Evolutionary conservation across 441 rosid genomes (phyloP).

Genomic region (Gossypium lobatum): DNA sequence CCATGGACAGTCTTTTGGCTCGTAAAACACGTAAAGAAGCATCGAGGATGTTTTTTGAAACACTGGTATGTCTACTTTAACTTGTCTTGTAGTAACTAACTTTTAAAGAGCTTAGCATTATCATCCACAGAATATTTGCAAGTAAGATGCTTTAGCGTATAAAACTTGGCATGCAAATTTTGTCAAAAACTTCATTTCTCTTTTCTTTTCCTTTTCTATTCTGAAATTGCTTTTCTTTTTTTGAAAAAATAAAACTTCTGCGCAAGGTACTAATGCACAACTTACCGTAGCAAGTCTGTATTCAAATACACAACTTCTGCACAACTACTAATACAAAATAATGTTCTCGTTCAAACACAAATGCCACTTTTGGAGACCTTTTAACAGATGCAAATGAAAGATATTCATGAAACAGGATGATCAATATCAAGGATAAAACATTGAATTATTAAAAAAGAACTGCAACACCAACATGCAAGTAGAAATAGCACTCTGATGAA

Average conservation of each 20-base stretch:
- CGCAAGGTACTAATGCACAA: background rate
- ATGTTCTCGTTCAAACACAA: background rate
- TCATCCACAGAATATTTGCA: background rate
- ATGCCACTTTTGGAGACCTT: background rate
- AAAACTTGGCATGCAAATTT: background rate
- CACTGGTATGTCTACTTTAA: conserved; percentile 58
- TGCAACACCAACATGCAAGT: background rate
- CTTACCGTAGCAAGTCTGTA: background rate
- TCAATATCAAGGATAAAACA: background rate
- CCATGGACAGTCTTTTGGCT: conserved; percentile 60
- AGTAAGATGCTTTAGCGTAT: background rate
- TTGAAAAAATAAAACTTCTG: background rate
- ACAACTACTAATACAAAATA: background rate
- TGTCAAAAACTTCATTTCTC: background rate
- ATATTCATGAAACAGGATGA: background rate
- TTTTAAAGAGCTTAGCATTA: background rate
- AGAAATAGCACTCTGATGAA: background rate
- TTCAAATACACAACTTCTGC: background rate
- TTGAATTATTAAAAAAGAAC: background rate
- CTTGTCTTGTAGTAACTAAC: background rate
- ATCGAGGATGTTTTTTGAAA: conserved; percentile 95
- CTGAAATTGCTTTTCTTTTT: background rate
- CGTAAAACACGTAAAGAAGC: conserved; percentile 99
- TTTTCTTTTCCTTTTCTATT: background rate
- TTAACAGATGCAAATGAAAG: background rate